Evolutionary conservation across 129 eudicot species (phyloP).

Genomic region (Saussurea involucrata): DNA sequence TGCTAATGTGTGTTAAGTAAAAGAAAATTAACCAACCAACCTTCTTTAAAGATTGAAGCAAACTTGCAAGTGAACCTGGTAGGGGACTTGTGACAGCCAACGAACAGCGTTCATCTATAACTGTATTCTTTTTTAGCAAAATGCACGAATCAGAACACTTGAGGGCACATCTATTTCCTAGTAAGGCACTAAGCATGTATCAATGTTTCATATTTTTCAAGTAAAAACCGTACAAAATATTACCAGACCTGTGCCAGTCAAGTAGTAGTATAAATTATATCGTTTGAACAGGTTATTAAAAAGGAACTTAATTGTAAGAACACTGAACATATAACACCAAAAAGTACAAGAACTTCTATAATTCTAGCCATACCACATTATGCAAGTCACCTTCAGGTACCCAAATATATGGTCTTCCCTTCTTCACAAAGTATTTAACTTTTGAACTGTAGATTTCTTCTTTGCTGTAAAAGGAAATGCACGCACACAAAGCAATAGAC

Average conservation of each 20-base stretch:
- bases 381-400: slow-evolving; percentile 77
- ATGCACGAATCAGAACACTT: slow-evolving; percentile 18
- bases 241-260: background rate
- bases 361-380: slow-evolving; percentile 56
- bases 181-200: slow-evolving; percentile 5
- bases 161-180: background rate
- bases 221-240: background rate
- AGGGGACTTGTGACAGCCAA: slow-evolving; percentile 75
- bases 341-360: background rate
- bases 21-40: slow-evolving; percentile 37
- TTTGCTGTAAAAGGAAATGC: slow-evolving; percentile 42
- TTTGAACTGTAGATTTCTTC: slow-evolving; percentile 69
- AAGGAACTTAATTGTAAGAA: background rate
- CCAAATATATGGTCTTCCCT: slow-evolving; percentile 83
- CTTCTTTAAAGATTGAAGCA: slow-evolving; percentile 61
- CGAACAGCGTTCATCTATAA: slow-evolving; percentile 86
- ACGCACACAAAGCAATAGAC: background rate
- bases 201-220: background rate
- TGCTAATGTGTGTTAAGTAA: background rate
- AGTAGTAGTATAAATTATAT: background rate
- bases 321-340: background rate
- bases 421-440: slow-evolving; percentile 72
- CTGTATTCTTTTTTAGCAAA: slow-evolving; percentile 55
- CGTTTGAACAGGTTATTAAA: background rate
- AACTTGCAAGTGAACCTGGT: slow-evolving; percentile 72